These are phyloP conservation scores for Amanita muscaria DNA, from an alignment of 768 basidiomycete species.

Conservation along the genomic window DNA sequence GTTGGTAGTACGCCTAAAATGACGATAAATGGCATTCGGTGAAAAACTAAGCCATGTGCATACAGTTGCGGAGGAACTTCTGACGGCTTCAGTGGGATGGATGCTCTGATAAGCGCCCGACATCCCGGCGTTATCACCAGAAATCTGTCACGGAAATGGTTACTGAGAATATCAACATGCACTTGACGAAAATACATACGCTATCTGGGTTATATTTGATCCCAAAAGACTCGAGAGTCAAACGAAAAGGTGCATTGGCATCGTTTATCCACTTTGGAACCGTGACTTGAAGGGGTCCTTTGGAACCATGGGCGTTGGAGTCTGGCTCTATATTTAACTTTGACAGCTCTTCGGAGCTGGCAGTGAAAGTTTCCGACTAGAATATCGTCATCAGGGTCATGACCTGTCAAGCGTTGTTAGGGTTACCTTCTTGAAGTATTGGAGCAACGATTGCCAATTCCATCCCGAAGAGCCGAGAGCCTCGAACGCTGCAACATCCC, in stretches of 20 bases:
- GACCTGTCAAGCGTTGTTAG: no score
- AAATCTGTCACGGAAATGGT: not conserved
- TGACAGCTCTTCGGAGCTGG: not conserved
- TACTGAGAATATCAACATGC: not conserved
- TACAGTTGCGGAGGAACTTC: conserved; percentile 5
- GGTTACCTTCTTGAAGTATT: conserved; percentile 14
- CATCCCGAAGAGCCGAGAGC: conserved; percentile 13
- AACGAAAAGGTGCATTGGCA: not conserved
- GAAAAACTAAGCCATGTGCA: not conserved
- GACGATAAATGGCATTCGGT: not conserved
- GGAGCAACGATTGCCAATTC: conserved; percentile 13
- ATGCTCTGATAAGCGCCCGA: conserved; percentile 3
- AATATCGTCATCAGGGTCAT: not conserved
- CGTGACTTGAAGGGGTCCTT: not conserved
- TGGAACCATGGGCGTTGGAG: not conserved
- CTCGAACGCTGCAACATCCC: conserved; percentile 4
- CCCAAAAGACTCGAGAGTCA: conserved; percentile 1
- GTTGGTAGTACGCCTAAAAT: conserved; percentile 18
- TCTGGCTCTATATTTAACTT: not conserved
- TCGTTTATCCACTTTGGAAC: conserved; percentile 4
- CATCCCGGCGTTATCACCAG: conserved; percentile 1
- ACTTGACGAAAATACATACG: not conserved
- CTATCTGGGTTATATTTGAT: not conserved
- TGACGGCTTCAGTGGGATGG: conserved; percentile 4
- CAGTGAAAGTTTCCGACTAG: conserved; percentile 3